A percentile compares a stretch with the other conserved stretches of the same genome.
Evolutionary conservation across 305 asterid species (phyloP).

Genomic region (Fraxinus velutina): DNA sequence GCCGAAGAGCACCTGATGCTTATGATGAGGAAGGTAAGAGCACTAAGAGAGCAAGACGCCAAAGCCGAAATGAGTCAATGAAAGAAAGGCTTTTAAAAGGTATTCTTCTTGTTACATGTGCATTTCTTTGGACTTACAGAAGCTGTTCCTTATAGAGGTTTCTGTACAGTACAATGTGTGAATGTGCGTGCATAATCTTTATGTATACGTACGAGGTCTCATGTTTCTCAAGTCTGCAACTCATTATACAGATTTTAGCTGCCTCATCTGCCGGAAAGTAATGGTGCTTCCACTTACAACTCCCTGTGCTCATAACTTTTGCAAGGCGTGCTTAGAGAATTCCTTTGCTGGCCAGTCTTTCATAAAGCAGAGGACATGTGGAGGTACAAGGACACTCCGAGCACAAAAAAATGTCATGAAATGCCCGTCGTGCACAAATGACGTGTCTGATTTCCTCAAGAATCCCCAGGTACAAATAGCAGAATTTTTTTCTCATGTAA

Average conservation of each 20-base stretch:
- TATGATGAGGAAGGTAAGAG: slow-evolving; percentile 32
- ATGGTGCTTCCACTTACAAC: slow-evolving; percentile 76
- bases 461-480: slow-evolving; percentile 66
- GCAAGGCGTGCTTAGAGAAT: slow-evolving; percentile 81
- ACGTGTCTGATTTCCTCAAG: slow-evolving; percentile 71
- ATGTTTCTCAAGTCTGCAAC: slow-evolving; percentile 4
- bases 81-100: slow-evolving; percentile 79
- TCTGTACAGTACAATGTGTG: not conserved
- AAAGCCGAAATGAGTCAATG: slow-evolving; percentile 30
- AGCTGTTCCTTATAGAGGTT: not conserved
- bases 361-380: slow-evolving; percentile 59
- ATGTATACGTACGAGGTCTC: not conserved
- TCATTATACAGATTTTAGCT: slow-evolving; percentile 62
- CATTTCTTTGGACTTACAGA: slow-evolving; percentile 3
- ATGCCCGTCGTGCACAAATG: slow-evolving; percentile 72
- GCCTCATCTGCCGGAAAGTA: slow-evolving; percentile 71
- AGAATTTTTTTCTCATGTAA: not conserved
- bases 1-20: slow-evolving; percentile 41
- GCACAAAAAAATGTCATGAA: slow-evolving; percentile 77
- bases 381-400: slow-evolving; percentile 69
- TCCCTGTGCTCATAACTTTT: slow-evolving; percentile 90
- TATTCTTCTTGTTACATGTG: slow-evolving; percentile 18
- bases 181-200: not conserved
- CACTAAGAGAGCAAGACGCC: slow-evolving; percentile 39
- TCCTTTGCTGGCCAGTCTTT: slow-evolving; percentile 71